Percentiles rank a stretch among this genome's conserved stretches.
These are phyloP conservation scores for Talaromyces piceae DNA, from an alignment of 2,329 filamentous ascomycete species.

Conservation along the genomic window DNA sequence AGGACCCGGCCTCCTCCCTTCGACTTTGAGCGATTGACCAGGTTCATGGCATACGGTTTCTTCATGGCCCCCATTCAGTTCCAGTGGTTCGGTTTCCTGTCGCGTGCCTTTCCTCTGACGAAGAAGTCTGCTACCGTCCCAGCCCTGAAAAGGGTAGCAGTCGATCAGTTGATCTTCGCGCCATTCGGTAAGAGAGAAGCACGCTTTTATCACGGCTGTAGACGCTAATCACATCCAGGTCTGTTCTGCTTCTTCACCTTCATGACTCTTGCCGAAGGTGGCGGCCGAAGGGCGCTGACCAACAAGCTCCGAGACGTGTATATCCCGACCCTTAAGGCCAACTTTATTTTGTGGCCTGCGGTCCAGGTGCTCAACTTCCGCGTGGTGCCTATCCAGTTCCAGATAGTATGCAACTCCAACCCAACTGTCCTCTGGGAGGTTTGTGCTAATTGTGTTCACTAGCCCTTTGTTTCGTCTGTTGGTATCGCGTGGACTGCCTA, in stretches of 20 bases:
- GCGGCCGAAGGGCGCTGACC: constrained; percentile 67
- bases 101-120: constrained; percentile 72
- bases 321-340: constrained; percentile 86
- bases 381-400: constrained; percentile 88
- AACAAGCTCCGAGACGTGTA: constrained; percentile 93
- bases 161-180: constrained; percentile 90
- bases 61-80: constrained; percentile 93
- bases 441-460: constrained; percentile 8
- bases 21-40: constrained; percentile 86
- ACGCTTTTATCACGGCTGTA: neutral
- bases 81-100: constrained; percentile 88
- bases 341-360: constrained; percentile 89
- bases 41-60: constrained; percentile 97
- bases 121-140: constrained; percentile 67
- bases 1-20: constrained; percentile 68
- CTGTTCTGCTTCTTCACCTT: constrained; percentile 85
- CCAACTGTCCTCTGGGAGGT: neutral
- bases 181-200: constrained; percentile 58
- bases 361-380: constrained; percentile 97
- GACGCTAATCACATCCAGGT: constrained; percentile 38
- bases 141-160: constrained; percentile 80
- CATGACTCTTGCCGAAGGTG: constrained; percentile 94
- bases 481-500: constrained; percentile 98
- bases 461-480: constrained; percentile 93
- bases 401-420: constrained; percentile 64